These are phyloP conservation scores for Malassezia nana DNA, from an alignment of 1,284 basidiomycete genomes.

Conservation along the genomic window DNA sequence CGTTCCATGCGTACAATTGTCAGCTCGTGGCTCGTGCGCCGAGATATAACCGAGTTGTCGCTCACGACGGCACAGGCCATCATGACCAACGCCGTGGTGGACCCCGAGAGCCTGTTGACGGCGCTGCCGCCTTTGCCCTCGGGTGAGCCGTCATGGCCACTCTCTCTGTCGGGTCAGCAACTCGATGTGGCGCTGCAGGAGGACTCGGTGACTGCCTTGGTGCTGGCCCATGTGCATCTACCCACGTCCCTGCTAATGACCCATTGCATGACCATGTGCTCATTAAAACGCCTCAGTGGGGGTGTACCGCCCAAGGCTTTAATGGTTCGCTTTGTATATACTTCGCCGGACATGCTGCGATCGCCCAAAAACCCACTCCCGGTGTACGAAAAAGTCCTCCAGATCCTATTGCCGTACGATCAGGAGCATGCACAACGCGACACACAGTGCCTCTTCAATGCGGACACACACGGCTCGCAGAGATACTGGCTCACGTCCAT, in stretches of 20 bases:
- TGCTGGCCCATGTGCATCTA: not conserved
- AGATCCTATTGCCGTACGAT: not conserved
- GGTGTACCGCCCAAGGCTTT: not conserved
- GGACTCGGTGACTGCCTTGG: not conserved
- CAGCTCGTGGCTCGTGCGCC: not conserved
- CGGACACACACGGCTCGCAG: not conserved
- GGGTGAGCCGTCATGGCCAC: not conserved
- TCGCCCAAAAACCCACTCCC: not conserved
- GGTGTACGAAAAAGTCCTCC: not conserved
- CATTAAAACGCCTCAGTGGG: not conserved
- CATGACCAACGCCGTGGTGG: not conserved
- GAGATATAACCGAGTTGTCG: not conserved
- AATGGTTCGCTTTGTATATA: not conserved
- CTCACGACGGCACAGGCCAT: not conserved
- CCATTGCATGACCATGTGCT: not conserved
- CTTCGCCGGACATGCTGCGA: not conserved
- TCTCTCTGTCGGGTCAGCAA: not conserved
- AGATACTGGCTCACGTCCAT: conserved; percentile 2
- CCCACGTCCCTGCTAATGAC: not conserved
- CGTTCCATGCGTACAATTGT: not conserved
- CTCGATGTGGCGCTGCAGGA: not conserved
- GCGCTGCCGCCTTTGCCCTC: not conserved
- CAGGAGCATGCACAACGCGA: not conserved
- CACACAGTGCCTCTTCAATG: not conserved
- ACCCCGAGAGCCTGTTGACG: not conserved